Conservation (phyloP, 495 filamentous ascomycete species). For the Neurospora terricola region DNA sequence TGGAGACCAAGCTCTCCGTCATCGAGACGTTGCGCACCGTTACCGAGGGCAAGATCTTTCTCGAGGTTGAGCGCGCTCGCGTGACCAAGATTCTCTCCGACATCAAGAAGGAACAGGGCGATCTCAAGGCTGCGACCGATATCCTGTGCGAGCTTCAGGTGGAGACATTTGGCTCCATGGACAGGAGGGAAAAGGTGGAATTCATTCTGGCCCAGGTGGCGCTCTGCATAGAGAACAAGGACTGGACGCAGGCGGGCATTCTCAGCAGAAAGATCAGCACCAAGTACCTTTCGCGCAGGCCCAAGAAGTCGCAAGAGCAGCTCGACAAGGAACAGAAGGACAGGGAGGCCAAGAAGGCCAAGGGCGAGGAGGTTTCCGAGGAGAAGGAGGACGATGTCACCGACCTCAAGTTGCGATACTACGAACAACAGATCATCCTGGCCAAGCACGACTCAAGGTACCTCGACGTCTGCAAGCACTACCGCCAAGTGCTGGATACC, state of each 20-base stretch:
- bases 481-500: slow-evolving; percentile 89
- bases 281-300: slow-evolving; percentile 76
- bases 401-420: slow-evolving; percentile 90
- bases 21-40: slow-evolving; percentile 94
- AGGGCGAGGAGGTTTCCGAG: slow-evolving; percentile 68
- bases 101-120: slow-evolving; percentile 92
- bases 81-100: slow-evolving; percentile 89
- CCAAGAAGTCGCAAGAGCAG: slow-evolving; percentile 78
- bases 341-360: slow-evolving; percentile 63
- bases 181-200: slow-evolving; percentile 90
- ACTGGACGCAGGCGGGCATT: slow-evolving; percentile 93
- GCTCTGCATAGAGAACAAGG: slow-evolving; percentile 87
- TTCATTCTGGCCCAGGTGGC: slow-evolving; percentile 95
- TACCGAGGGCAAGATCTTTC: slow-evolving; percentile 99
- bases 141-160: slow-evolving; percentile 96
- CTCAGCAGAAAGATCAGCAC: slow-evolving; percentile 95
- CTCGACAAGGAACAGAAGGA: slow-evolving; percentile 82
- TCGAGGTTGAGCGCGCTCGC: slow-evolving; percentile 94
- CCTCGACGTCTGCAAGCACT: slow-evolving; percentile 93
- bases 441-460: slow-evolving; percentile 97
- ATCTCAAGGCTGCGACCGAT: slow-evolving; percentile 80
- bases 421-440: slow-evolving; percentile 88
- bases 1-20: slow-evolving; percentile 80
- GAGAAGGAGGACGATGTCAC: slow-evolving; percentile 84
- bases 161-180: slow-evolving; percentile 98